phyloP scores from a whole-genome alignment of 2,329 filamentous ascomycete species.

The Colletotrichum sp. region DNA sequence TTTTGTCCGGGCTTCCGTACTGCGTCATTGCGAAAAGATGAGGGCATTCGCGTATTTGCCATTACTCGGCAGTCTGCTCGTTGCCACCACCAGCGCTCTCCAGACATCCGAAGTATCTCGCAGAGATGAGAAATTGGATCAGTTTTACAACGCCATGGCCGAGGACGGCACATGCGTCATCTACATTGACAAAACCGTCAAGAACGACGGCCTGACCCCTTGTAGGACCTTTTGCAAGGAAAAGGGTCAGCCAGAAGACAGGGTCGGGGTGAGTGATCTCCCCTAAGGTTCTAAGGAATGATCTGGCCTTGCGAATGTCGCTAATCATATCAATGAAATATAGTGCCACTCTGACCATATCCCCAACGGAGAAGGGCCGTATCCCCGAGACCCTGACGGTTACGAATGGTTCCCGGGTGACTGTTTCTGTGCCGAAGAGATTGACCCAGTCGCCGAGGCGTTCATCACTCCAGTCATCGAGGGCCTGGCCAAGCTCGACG shows the following conservation, averaged over 20 bases:
- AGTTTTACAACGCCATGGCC: neutral
- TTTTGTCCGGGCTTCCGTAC: neutral
- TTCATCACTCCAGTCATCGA: neutral
- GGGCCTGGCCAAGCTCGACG: neutral
- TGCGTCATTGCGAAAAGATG: neutral
- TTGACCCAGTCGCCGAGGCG: neutral
- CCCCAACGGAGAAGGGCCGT: neutral
- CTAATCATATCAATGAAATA: neutral
- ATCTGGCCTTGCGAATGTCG: neutral
- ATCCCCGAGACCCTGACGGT: neutral
- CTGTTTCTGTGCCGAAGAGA: neutral
- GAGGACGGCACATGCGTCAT: neutral
- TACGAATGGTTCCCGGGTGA: neutral
- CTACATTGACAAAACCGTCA: neutral
- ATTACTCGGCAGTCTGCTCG: neutral
- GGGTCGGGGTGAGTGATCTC: neutral
- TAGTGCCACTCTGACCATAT: neutral
- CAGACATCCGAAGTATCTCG: neutral
- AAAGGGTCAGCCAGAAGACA: neutral
- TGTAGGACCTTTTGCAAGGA: neutral
- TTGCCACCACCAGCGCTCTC: neutral
- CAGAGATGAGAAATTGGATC: neutral
- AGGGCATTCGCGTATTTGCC: neutral
- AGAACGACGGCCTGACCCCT: neutral
- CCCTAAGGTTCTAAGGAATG: neutral